Evolutionary conservation across 2,329 filamentous ascomycete genomes (phyloP).

Genomic region (Paracoccidioides brasiliensis): DNA sequence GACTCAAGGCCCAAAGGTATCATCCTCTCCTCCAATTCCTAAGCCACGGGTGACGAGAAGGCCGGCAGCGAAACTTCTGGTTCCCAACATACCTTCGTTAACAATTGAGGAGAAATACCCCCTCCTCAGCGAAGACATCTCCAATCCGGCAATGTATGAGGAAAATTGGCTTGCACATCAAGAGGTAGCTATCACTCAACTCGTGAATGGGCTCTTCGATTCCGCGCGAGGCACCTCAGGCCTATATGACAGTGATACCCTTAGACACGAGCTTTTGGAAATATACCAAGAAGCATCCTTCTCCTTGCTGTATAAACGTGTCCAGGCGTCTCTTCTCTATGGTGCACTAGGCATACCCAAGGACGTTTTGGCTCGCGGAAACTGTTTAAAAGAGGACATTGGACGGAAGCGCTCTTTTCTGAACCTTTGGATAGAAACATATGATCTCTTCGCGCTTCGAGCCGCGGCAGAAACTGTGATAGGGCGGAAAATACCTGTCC

Average conservation of each 20-base stretch:
- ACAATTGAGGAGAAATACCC: conserved; percentile 33
- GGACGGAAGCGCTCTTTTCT: conserved; percentile 45
- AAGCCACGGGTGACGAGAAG: background rate
- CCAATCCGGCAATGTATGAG: conserved; percentile 47
- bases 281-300: conserved; percentile 43
- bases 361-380: conserved; percentile 33
- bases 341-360: conserved; percentile 45
- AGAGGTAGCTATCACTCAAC: conserved; percentile 47
- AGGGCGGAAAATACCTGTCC: conserved; percentile 36
- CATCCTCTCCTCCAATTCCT: background rate
- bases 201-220: conserved; percentile 45
- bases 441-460: conserved; percentile 39
- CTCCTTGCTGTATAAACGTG: conserved; percentile 40
- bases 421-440: conserved; percentile 45
- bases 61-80: conserved; percentile 19
- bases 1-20: background rate
- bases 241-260: conserved; percentile 15
- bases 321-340: conserved; percentile 46
- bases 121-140: conserved; percentile 41
- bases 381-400: conserved; percentile 42
- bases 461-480: conserved; percentile 46
- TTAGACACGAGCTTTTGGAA: conserved; percentile 38
- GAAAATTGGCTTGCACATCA: conserved; percentile 51
- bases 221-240: conserved; percentile 15
- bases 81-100: conserved; percentile 18